These are phyloP conservation scores for Monilinia fructicola DNA, from an alignment of 2,329 filamentous ascomycete species.

Conservation along the genomic window DNA sequence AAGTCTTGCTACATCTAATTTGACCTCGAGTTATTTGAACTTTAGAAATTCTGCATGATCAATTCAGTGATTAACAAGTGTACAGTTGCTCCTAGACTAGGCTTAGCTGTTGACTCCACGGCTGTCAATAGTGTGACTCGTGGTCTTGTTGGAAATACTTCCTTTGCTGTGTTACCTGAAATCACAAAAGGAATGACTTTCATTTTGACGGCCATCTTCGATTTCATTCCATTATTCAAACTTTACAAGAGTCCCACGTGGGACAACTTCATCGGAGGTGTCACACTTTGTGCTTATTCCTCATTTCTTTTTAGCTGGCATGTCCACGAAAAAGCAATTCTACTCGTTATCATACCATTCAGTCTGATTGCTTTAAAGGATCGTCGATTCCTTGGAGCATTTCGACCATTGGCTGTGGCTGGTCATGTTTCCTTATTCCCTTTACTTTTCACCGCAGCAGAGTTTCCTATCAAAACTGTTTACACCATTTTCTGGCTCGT, in stretches of 20 bases:
- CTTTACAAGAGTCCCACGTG: constrained; percentile 79
- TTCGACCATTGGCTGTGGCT: constrained; percentile 85
- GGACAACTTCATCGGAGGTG: constrained; percentile 84
- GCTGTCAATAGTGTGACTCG: constrained; percentile 88
- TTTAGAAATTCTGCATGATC: not conserved
- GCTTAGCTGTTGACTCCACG: constrained; percentile 67
- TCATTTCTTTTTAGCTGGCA: constrained; percentile 99
- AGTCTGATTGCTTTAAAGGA: constrained; percentile 88
- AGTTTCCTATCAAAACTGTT: constrained; percentile 90
- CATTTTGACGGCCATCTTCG: constrained; percentile 76
- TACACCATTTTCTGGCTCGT: constrained; percentile 94
- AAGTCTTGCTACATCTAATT: constrained; percentile 26
- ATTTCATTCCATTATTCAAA: constrained; percentile 75
- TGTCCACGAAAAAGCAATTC: constrained; percentile 94
- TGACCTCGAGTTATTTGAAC: not conserved
- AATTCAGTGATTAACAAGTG: not conserved
- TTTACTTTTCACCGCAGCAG: constrained; percentile 83
- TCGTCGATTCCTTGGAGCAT: constrained; percentile 85
- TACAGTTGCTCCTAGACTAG: constrained; percentile 76
- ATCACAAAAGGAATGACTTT: constrained; percentile 81
- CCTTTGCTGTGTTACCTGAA: constrained; percentile 90
- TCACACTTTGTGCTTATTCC: constrained; percentile 91
- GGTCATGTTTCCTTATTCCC: constrained; percentile 96
- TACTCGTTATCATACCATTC: constrained; percentile 93
- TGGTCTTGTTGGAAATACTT: constrained; percentile 87